Percentiles rank a stretch among this genome's conserved stretches.
Conservation (phyloP, 192 early-diverging fungal genomes). For the Entomortierella chlamydospora region DNA sequence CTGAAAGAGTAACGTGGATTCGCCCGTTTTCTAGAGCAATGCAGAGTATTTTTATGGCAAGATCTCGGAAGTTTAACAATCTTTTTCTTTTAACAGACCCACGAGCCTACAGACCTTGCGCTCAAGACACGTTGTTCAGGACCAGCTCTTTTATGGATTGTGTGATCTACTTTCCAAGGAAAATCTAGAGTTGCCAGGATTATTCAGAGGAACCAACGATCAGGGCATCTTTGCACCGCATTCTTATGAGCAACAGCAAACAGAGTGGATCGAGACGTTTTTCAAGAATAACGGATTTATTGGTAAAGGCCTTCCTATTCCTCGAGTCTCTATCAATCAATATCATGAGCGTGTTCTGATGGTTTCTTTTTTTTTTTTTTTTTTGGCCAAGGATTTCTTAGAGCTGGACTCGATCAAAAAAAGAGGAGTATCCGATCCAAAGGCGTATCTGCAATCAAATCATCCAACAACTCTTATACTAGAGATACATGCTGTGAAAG, state of each 20-base stretch:
- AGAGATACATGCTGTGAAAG: conserved; percentile 32
- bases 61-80: too few species aligned
- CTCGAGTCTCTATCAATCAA: too few species aligned
- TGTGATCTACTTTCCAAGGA: conserved; percentile 39
- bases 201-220: conserved; percentile 28
- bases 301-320: too few species aligned
- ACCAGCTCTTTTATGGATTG: conserved; percentile 39
- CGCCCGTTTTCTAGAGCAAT: not conserved
- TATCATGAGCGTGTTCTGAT: too few species aligned
- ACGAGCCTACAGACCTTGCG: conserved; percentile 17
- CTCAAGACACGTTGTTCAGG: conserved; percentile 19
- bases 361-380: not conserved
- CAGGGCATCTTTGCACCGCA: conserved; percentile 38
- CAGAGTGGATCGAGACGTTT: conserved; percentile 45
- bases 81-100: too few species aligned
- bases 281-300: conserved; percentile 52
- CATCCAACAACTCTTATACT: conserved; percentile 32
- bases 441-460: conserved; percentile 27
- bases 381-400: too few species aligned
- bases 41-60: not conserved
- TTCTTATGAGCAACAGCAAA: conserved; percentile 44
- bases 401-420: conserved; percentile 34
- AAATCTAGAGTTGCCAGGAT: conserved; percentile 3
- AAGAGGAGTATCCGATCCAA: conserved; percentile 34
- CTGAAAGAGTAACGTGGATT: conserved; percentile 39